Evolutionary conservation across 116 monocot genomes (phyloP).

Genomic region (Posidonia oceanica): DNA sequence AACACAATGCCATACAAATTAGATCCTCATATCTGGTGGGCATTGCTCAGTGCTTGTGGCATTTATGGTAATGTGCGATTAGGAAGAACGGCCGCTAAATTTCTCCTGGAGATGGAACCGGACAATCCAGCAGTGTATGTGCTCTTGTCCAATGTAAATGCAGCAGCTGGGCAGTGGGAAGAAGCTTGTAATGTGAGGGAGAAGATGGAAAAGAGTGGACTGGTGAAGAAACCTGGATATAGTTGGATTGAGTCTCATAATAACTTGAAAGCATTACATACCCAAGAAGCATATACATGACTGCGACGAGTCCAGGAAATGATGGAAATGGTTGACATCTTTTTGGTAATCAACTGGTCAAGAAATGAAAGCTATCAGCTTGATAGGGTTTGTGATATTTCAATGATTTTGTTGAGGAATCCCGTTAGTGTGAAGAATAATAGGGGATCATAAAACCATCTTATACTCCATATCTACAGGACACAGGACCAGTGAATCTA

Average conservation of each 20-base stretch:
- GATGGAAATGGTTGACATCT: not conserved
- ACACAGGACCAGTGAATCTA: no score
- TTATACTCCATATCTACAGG: no score
- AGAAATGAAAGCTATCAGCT: not conserved
- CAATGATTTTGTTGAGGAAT: not conserved
- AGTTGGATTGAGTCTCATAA: slow-evolving; percentile 16
- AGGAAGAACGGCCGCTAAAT: slow-evolving; percentile 10
- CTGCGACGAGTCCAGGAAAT: not conserved
- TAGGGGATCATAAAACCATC: no score
- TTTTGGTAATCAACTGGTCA: not conserved
- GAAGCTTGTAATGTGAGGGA: slow-evolving; percentile 21
- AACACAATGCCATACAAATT: slow-evolving; percentile 7
- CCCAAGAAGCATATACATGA: not conserved
- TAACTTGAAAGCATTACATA: not conserved
- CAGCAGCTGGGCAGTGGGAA: slow-evolving; percentile 26
- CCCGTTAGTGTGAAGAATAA: no score
- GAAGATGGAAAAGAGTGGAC: slow-evolving; percentile 16
- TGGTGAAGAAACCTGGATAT: slow-evolving; percentile 20
- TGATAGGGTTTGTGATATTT: not conserved
- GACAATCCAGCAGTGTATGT: slow-evolving; percentile 13
- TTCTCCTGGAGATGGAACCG: slow-evolving; percentile 16
- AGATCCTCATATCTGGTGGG: slow-evolving; percentile 17
- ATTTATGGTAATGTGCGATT: slow-evolving; percentile 14
- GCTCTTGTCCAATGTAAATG: slow-evolving; percentile 21
- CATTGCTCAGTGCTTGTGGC: slow-evolving; percentile 20